Conservation (phyloP, 2,329 filamentous ascomycete species). For the Coleophoma crateriformis region DNA sequence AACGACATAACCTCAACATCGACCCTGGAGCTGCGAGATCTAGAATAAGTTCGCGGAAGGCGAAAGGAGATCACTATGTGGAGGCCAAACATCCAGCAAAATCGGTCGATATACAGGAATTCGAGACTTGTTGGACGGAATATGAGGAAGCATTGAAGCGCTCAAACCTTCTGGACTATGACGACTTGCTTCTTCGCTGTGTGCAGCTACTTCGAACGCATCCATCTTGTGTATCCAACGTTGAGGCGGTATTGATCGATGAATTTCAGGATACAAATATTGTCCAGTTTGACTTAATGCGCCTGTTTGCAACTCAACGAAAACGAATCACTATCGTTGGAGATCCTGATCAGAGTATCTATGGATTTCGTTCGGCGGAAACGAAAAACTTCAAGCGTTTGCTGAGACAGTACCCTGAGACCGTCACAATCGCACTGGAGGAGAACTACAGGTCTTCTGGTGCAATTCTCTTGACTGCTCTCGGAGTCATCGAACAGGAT, state of each 20-base stretch:
- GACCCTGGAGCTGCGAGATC: conserved; percentile 66
- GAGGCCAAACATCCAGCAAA: conserved; percentile 19
- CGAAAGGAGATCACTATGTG: conserved; percentile 42
- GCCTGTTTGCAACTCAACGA: conserved; percentile 67
- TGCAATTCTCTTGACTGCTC: conserved; percentile 72
- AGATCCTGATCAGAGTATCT: conserved; percentile 97
- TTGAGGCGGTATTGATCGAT: conserved; percentile 88
- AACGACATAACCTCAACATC: conserved; percentile 61
- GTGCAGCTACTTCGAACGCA: conserved; percentile 69
- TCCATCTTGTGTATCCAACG: conserved; percentile 79
- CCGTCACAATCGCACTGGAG: conserved; percentile 78
- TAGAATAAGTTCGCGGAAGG: conserved; percentile 69
- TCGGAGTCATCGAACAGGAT: conserved; percentile 89
- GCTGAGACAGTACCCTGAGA: conserved; percentile 69
- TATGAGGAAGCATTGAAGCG: conserved; percentile 72
- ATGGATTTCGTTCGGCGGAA: conserved; percentile 90
- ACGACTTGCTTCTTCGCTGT: conserved; percentile 82
- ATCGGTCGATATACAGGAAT: conserved; percentile 53
- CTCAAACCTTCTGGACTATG: conserved; percentile 87
- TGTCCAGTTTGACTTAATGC: conserved; percentile 93
- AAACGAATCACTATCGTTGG: conserved; percentile 89
- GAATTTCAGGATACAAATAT: conserved; percentile 98
- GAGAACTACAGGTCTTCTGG: conserved; percentile 94
- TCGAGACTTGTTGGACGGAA: conserved; percentile 64
- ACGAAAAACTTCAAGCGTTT: conserved; percentile 81